These are phyloP conservation scores for Periconia macrospinosa DNA, from an alignment of 2,329 filamentous ascomycete species.

Conservation along the genomic window DNA sequence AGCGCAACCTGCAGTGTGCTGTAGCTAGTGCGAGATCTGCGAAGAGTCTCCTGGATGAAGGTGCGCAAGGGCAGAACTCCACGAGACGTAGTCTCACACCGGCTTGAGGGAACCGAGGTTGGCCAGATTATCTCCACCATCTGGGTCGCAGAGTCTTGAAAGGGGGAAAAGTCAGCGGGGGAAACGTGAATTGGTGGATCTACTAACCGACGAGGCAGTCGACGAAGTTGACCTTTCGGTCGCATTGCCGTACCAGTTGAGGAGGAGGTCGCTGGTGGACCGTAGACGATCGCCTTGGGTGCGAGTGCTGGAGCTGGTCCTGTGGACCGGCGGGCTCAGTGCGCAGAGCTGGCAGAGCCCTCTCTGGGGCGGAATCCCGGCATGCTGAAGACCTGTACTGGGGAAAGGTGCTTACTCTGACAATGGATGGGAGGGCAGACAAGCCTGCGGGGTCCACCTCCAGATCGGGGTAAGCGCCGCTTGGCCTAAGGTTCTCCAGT, in stretches of 20 bases:
- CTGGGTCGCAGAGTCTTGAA: slow-evolving; percentile 89
- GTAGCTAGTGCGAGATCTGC: slow-evolving; percentile 93
- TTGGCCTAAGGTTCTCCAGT: background rate
- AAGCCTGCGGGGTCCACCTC: no score
- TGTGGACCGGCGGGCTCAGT: slow-evolving; percentile 55
- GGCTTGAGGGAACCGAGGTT: slow-evolving; percentile 77
- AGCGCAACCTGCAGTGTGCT: slow-evolving; percentile 95
- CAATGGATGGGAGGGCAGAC: slow-evolving; percentile 37
- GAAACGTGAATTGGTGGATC: slow-evolving; percentile 26
- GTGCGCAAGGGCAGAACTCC: slow-evolving; percentile 86
- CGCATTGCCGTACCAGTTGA: slow-evolving; percentile 78
- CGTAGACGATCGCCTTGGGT: slow-evolving; percentile 61
- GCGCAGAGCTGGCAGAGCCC: slow-evolving; percentile 35
- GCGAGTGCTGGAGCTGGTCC: slow-evolving; percentile 65
- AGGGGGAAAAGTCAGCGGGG: slow-evolving; percentile 26
- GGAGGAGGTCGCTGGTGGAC: slow-evolving; percentile 67
- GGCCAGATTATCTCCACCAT: slow-evolving; percentile 99
- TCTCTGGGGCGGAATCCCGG: slow-evolving; percentile 32
- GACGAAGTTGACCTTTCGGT: slow-evolving; percentile 93
- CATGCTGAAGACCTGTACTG: slow-evolving; percentile 44
- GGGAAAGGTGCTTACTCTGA: slow-evolving; percentile 39
- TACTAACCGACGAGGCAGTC: slow-evolving; percentile 95
- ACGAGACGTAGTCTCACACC: slow-evolving; percentile 67
- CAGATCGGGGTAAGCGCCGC: background rate
- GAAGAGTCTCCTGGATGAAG: slow-evolving; percentile 96